These are phyloP conservation scores for Saturnispora halmiae DNA, from an alignment of 805 yeast species.

Conservation along the genomic window DNA sequence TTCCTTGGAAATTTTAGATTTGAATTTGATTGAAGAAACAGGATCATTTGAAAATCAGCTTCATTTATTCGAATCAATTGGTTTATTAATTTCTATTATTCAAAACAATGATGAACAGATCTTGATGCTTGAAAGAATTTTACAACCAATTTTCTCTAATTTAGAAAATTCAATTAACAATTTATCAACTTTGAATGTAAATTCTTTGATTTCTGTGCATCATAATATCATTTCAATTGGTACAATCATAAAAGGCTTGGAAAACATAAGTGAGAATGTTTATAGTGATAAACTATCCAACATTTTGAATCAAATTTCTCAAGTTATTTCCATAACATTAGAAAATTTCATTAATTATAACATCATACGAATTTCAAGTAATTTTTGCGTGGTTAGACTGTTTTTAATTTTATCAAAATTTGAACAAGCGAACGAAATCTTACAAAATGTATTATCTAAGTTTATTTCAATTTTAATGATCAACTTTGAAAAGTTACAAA, in stretches of 20 bases:
- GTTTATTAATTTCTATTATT: conserved; percentile 56
- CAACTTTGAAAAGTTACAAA: conserved; percentile 46
- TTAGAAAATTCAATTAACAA: conserved; percentile 54
- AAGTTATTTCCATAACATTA: conserved; percentile 74
- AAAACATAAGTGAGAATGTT: conserved; percentile 27
- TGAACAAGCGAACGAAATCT: conserved; percentile 27
- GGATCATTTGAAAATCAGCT: conserved; percentile 72
- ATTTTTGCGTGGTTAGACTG: conserved; percentile 81
- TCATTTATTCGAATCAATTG: conserved; percentile 78
- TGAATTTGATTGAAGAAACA: conserved; percentile 38
- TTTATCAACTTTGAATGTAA: conserved; percentile 30
- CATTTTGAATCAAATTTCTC: conserved; percentile 40
- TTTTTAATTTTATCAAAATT: conserved; percentile 57
- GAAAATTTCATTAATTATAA: conserved; percentile 63
- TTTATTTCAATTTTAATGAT: conserved; percentile 59
- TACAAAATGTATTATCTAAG: conserved; percentile 47
- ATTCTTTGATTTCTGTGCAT: conserved; percentile 63
- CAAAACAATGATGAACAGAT: conserved; percentile 36
- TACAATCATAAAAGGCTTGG: conserved; percentile 81
- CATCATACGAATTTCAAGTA: conserved; percentile 70
- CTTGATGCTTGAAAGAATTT: conserved; percentile 50
- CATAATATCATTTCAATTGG: conserved; percentile 85
- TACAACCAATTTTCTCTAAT: conserved; percentile 66
- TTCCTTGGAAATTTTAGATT: conserved; percentile 19
- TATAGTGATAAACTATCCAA: conserved; percentile 26